Base-by-base conservation (phyloP, 345 rosid species). In the Eucalyptus curtisii region DNA sequence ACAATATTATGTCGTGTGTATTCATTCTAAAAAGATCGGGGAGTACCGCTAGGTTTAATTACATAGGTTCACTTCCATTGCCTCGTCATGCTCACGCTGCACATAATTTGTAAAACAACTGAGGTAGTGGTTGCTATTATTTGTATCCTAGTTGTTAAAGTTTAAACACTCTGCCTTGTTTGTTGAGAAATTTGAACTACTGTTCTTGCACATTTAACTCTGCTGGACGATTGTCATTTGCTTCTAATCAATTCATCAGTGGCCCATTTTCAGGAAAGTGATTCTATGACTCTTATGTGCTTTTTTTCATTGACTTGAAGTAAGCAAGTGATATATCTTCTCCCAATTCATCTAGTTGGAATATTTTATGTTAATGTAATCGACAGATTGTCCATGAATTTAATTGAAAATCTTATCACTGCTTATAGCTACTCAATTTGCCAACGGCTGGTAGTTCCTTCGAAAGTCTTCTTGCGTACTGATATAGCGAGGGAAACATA, bases 1-100 rank as follows among this genome's bases (percentile, higher is more conserved):
- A 5, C 12, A 22, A 22, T 24, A 10, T 55, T 24, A 5, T 1
- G 1, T 48, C 5, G 0, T 3, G 49, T 1, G 14, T 55, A 55
- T 24, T 9, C 5, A 55, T 55, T 24, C 4, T 55, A 2, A 55
- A 55, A 55, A 55, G 30, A 22, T 24, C 0, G 30, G 61, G 61
- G 1, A 55, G 22, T 19, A 22, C 25, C 4, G 5, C 61, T 55
- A 4, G 61, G 13, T 55, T 55, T 55, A 2, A 55, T 55, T 5
- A 10, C 61, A 7, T 55, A 55, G 30, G 5, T 24, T 24, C 12
- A 1, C 61, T 55, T 55, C 5, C 61, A 8, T 24, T 55, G 61
- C 27, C 61, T 5, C 61, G 2, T 55, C 27, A 0, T 6, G 61
- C 61, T 6, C 61, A 8, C 5, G 30, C 61, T 55, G 61, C 12